These are phyloP conservation scores for Groenewaldozyma auringiensis DNA, from an alignment of 1,139 yeast genomes.

Conservation along the genomic window DNA sequence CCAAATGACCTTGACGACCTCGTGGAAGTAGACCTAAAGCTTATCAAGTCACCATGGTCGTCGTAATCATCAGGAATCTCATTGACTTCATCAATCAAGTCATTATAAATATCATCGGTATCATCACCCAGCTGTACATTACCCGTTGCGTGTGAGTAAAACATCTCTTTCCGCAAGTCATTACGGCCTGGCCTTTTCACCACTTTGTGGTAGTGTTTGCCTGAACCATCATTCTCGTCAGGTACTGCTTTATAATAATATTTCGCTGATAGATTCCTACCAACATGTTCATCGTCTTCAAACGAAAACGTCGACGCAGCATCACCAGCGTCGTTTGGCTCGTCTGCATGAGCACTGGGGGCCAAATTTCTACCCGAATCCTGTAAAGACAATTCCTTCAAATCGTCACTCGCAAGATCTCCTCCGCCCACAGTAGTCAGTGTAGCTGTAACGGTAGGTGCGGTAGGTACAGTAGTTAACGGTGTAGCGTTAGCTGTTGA, in stretches of 20 bases:
- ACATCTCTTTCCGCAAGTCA: slow-evolving; percentile 3
- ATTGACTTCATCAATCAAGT: slow-evolving; percentile 25
- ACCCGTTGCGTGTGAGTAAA: slow-evolving; percentile 5
- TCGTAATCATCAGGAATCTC: slow-evolving; percentile 21
- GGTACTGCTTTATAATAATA: slow-evolving; percentile 17
- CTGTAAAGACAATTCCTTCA: neutral
- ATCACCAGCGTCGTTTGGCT: slow-evolving; percentile 1
- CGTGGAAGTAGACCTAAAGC: slow-evolving; percentile 12
- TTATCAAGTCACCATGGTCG: slow-evolving; percentile 13
- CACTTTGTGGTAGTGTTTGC: neutral
- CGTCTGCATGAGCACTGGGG: neutral
- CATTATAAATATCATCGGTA: slow-evolving; percentile 19
- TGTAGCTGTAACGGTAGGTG: neutral
- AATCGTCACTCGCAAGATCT: neutral
- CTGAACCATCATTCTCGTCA: neutral
- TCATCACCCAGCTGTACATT: slow-evolving; percentile 11
- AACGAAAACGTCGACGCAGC: slow-evolving; percentile 26
- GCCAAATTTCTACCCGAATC: neutral
- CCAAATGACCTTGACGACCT: slow-evolving; percentile 8
- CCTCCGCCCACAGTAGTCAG: neutral
- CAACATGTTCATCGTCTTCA: slow-evolving; percentile 20
- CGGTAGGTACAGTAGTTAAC: neutral
- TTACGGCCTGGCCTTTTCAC: neutral
- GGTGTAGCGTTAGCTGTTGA: no score
- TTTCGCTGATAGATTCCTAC: slow-evolving; percentile 24